Base-by-base conservation (phyloP, 2,329 filamentous ascomycete genomes). In the Didymella exigua region DNA sequence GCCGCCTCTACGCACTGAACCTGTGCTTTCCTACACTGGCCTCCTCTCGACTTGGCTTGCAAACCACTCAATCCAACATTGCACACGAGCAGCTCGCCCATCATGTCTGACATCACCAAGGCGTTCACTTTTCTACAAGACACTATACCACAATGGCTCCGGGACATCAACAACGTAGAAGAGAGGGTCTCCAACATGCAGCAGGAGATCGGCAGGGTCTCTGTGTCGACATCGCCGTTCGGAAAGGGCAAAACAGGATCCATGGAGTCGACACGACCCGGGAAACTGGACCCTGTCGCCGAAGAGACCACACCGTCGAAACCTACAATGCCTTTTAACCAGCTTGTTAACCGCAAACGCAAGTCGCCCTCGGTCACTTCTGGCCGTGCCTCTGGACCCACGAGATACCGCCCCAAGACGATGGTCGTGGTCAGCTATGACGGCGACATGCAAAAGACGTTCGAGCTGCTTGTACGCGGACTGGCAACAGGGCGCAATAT, bases 391-490 rank as follows among this genome's bases (percentile, higher is more conserved):
- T 77, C 76, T 6, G 75, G 73, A 3, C 76, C 79, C 1, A 74
- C 79, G 10, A 84, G 86, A 58, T 89, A 89, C 71, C 86, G 89
- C 49, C 86, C 86, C 3, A 85, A 89, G 61, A 87, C 83, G 53
- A 89, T 91, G 81, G 88, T 93, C 41, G 87, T 95, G 34, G 89
- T 97, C n/a, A 93, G 91, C 75, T 97, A 97, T 71, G 93, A 97
- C 71, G 90, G 89, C 63, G 88, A 91, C 58, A 88, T 96, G 3
- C 92, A 97, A 71, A 86, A 86, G 45, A 86, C 88, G 33, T 91
- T 97, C 61, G 92, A 96, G 66, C 82, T 88, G 50, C 78, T 96
- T 44, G 92, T 96, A 52, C 88, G 91, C 58, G 89, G 89, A 51
- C 87, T 97, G 30, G 91, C 90, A 5, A 85, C 86, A 1, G 90